Percentiles rank a stretch among this genome's conserved stretches.
These are phyloP conservation scores for Stereum hirsutum DNA, from an alignment of 1,284 basidiomycete genomes.

Conservation along the genomic window DNA sequence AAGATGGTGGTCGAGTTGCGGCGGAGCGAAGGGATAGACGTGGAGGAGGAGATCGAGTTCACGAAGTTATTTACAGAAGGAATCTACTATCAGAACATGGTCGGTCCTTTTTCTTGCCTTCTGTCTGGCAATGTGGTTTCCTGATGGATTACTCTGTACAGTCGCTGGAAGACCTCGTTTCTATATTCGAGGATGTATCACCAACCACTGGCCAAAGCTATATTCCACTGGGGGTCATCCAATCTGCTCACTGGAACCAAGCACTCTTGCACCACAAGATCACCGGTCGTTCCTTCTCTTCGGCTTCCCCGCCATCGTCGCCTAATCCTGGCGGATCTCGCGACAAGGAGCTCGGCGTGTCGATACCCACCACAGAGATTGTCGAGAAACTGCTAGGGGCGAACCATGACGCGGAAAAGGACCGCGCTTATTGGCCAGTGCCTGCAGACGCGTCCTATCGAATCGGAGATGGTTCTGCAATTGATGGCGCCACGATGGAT, in stretches of 20 bases:
- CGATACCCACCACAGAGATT: slow-evolving; percentile 41
- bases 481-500: slow-evolving; percentile 44
- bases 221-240: slow-evolving; percentile 58
- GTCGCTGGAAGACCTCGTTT: slow-evolving; percentile 71
- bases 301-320: slow-evolving; percentile 26
- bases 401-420: slow-evolving; percentile 16
- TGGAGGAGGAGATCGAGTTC: slow-evolving; percentile 59
- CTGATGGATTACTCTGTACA: slow-evolving; percentile 20
- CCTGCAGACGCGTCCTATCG: slow-evolving; percentile 71
- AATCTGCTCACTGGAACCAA: slow-evolving; percentile 73
- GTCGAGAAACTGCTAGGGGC: slow-evolving; percentile 19
- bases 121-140: background rate
- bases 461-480: slow-evolving; percentile 63
- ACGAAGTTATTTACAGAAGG: slow-evolving; percentile 67
- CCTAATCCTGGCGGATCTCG: slow-evolving; percentile 24
- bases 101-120: slow-evolving; percentile 26
- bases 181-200: slow-evolving; percentile 66
- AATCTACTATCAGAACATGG: slow-evolving; percentile 89
- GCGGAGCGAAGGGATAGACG: slow-evolving; percentile 36
- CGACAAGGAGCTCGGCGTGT: slow-evolving; percentile 55
- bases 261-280: slow-evolving; percentile 53
- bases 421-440: slow-evolving; percentile 57
- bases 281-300: slow-evolving; percentile 33
- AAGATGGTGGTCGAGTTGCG: slow-evolving; percentile 69
- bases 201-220: slow-evolving; percentile 61